These are phyloP conservation scores for Dissophora globulifera DNA, from an alignment of 192 early-diverging fungal species.

Conservation along the genomic window DNA sequence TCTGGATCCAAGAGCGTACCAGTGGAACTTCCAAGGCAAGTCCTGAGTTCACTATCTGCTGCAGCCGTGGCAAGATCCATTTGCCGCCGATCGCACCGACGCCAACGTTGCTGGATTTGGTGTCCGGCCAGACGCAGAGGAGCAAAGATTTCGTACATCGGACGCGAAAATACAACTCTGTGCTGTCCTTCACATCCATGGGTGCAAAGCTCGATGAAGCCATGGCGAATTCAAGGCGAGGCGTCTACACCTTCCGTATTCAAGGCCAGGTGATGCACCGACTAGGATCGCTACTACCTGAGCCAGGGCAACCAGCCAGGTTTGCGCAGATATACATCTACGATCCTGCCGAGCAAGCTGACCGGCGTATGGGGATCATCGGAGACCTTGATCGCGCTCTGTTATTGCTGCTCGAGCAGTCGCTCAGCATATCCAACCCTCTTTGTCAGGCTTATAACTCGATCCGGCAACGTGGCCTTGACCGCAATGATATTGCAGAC, in stretches of 20 bases:
- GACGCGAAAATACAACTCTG: conserved; percentile 35
- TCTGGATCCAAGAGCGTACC: conserved; percentile 17
- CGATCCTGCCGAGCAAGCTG: conserved; percentile 1
- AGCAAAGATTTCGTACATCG: conserved; percentile 1
- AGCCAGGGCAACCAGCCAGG: not conserved
- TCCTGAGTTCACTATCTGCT: conserved; percentile 19
- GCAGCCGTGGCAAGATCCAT: not conserved
- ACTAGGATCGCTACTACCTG: conserved; percentile 7
- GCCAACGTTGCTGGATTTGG: not conserved
- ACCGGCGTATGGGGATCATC: not conserved
- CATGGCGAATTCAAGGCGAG: conserved; percentile 6
- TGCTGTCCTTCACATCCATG: conserved; percentile 44
- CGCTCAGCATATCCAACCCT: not conserved
- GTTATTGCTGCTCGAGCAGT: not conserved
- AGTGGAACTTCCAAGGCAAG: not conserved
- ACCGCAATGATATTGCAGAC: too few species aligned
- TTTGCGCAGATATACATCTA: conserved; percentile 20
- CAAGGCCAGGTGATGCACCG: conserved; percentile 30
- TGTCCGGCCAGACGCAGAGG: not conserved
- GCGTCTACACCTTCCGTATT: conserved; percentile 21
- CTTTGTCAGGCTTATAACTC: not conserved
- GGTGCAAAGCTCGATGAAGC: conserved; percentile 5
- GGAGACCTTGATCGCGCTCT: not conserved
- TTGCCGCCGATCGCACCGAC: not conserved
- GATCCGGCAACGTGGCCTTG: too few species aligned